Evolutionary conservation across 148 eudicot species (phyloP).

Genomic region (Fagopyrum esculentum): DNA sequence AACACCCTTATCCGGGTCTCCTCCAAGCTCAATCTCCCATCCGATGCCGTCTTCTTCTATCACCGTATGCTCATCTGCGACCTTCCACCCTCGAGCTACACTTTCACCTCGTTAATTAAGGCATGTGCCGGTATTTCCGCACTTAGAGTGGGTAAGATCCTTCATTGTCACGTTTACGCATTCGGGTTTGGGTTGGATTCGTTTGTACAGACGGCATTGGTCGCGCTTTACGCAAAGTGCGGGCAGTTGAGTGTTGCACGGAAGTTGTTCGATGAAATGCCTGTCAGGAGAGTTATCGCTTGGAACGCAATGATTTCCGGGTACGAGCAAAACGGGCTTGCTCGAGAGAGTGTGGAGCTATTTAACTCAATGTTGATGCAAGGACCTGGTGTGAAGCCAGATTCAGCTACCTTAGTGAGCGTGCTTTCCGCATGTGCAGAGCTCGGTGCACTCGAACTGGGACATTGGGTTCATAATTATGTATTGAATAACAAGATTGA

Average conservation of each 20-base stretch:
- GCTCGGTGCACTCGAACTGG: constrained; percentile 44
- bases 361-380: constrained; percentile 32
- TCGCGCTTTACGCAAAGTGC: constrained; percentile 46
- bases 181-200: constrained; percentile 39
- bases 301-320: constrained; percentile 67
- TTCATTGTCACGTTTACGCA: constrained; percentile 38
- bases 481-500: constrained; percentile 18
- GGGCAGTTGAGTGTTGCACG: constrained; percentile 31
- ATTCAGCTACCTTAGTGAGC: constrained; percentile 43
- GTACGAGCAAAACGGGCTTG: constrained; percentile 52
- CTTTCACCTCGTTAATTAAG: constrained; percentile 42
- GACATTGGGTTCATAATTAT: constrained; percentile 42
- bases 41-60: constrained; percentile 35
- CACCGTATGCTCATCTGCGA: constrained; percentile 27
- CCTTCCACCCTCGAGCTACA: constrained; percentile 29
- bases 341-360: constrained; percentile 38
- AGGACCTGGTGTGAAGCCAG: constrained; percentile 27
- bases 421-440: constrained; percentile 57
- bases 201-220: constrained; percentile 40
- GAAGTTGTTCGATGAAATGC: constrained; percentile 55
- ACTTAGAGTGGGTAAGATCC: constrained; percentile 22
- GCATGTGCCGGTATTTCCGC: constrained; percentile 30
- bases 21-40: constrained; percentile 26
- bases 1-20: constrained; percentile 43
- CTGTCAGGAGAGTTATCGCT: constrained; percentile 35